These are phyloP conservation scores for Didymella lethalis DNA, from an alignment of 2,329 filamentous ascomycete species.

Conservation along the genomic window DNA sequence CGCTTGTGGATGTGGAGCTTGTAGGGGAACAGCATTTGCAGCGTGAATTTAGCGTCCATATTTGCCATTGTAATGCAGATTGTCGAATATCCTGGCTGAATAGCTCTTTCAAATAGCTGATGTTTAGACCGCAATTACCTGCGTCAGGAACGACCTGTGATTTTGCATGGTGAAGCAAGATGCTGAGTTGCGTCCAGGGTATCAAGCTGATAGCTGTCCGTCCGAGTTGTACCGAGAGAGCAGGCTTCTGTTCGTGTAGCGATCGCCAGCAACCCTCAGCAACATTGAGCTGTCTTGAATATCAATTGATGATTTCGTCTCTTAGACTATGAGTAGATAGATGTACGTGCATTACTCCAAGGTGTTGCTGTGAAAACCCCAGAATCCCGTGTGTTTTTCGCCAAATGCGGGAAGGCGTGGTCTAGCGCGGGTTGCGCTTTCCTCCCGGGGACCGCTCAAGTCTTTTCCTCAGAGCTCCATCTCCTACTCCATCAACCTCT, in stretches of 20 bases:
- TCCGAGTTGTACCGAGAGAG: slow-evolving; percentile 8
- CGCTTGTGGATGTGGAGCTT: slow-evolving; percentile 3
- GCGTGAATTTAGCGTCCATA: slow-evolving; percentile 17
- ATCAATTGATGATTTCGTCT: neutral
- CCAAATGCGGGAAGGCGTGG: slow-evolving; percentile 32
- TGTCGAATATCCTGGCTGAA: neutral
- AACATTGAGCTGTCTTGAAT: neutral
- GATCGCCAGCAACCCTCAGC: neutral
- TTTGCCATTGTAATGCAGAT: neutral
- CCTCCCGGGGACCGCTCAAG: slow-evolving; percentile 39
- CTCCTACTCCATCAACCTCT: slow-evolving; percentile 51
- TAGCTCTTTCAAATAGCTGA: neutral
- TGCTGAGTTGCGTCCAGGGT: neutral
- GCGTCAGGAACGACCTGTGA: neutral
- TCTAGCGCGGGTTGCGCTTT: slow-evolving; percentile 36
- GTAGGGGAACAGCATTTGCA: slow-evolving; percentile 16
- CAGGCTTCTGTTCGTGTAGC: neutral
- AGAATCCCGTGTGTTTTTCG: slow-evolving; percentile 18
- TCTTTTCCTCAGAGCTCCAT: slow-evolving; percentile 41
- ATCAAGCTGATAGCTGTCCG: slow-evolving; percentile 3
- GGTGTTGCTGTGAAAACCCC: slow-evolving; percentile 6
- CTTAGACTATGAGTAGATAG: neutral
- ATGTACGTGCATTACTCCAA: neutral
- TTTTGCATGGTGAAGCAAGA: neutral
- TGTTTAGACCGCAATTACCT: neutral